Evolutionary conservation across 1,284 basidiomycete species (phyloP).

Genomic region (Vanrija sp.): DNA sequence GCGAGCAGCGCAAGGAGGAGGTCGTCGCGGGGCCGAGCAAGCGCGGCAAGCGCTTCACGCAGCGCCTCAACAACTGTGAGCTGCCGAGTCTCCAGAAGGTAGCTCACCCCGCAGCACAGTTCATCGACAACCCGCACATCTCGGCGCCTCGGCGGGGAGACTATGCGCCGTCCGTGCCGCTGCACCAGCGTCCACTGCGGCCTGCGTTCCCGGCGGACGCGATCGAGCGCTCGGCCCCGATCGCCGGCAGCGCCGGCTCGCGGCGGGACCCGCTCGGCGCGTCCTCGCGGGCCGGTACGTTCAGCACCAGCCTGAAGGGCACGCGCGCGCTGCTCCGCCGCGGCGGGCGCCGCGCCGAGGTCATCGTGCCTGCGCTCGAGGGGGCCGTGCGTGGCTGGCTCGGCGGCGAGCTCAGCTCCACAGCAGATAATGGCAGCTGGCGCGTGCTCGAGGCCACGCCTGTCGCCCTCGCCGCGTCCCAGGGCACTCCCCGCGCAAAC

Average conservation of each 20-base stretch:
- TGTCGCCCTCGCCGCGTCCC: conserved; percentile 16
- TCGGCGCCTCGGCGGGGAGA: conserved; percentile 33
- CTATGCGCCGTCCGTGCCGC: conserved; percentile 37
- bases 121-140: conserved; percentile 44
- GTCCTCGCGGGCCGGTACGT: conserved; percentile 21
- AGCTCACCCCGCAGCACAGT: conserved; percentile 28
- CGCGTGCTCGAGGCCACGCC: conserved; percentile 28
- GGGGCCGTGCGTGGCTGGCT: conserved; percentile 37
- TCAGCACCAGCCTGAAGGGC: conserved; percentile 44
- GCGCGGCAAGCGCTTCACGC: conserved; percentile 38
- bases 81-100: too few species aligned
- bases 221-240: conserved; percentile 23
- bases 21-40: conserved; percentile 2
- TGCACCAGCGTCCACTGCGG: conserved; percentile 27
- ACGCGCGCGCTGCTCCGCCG: conserved; percentile 39
- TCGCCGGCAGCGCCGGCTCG: conserved; percentile 10
- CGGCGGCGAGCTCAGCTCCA: conserved; percentile 20
- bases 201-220: conserved; percentile 33
- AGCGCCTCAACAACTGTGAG: conserved; percentile 46
- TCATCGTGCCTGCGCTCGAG: conserved; percentile 36
- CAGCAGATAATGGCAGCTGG: conserved; percentile 20
- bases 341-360: conserved; percentile 38
- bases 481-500: not conserved
- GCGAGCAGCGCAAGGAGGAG: conserved; percentile 17
- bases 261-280: conserved; percentile 7